Conservation (phyloP, 352 stramenopile genomes). For the Globisporangium carolinianum region DNA sequence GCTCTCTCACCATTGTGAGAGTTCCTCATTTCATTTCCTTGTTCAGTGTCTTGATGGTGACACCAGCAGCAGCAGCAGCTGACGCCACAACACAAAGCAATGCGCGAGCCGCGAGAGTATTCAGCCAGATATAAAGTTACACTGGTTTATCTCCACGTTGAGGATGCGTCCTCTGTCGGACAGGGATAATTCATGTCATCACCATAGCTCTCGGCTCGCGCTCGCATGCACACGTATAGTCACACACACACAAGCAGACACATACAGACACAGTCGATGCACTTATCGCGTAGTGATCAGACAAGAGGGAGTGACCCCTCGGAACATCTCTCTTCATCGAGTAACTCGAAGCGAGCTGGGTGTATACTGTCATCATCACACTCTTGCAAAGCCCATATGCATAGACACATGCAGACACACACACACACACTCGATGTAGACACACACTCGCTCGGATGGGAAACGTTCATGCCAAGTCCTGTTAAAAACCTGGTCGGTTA, state of each 20-base stretch:
- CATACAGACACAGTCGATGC: constrained; percentile 4
- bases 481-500: constrained; percentile 72
- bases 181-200: constrained; percentile 88
- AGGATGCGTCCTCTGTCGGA: constrained; percentile 82
- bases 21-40: constrained; percentile 67
- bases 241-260: constrained; percentile 6
- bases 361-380: constrained; percentile 88
- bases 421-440: constrained; percentile 2
- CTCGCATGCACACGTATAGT: constrained; percentile 7
- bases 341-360: constrained; percentile 87
- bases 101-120: constrained; percentile 27
- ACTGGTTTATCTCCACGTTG: constrained; percentile 81
- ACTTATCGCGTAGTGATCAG: constrained; percentile 54
- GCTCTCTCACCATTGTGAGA: constrained; percentile 58
- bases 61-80: background rate
- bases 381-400: constrained; percentile 19
- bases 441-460: constrained; percentile 2
- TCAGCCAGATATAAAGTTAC: constrained; percentile 85
- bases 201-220: constrained; percentile 39
- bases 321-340: constrained; percentile 86
- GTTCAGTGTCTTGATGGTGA: background rate
- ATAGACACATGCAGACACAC: constrained; percentile 5
- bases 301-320: constrained; percentile 87
- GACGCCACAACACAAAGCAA: background rate
- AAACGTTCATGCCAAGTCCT: constrained; percentile 84